Evolutionary conservation across 2,329 filamentous ascomycete species (phyloP).

Genomic region (Exserohilum rostratum): DNA sequence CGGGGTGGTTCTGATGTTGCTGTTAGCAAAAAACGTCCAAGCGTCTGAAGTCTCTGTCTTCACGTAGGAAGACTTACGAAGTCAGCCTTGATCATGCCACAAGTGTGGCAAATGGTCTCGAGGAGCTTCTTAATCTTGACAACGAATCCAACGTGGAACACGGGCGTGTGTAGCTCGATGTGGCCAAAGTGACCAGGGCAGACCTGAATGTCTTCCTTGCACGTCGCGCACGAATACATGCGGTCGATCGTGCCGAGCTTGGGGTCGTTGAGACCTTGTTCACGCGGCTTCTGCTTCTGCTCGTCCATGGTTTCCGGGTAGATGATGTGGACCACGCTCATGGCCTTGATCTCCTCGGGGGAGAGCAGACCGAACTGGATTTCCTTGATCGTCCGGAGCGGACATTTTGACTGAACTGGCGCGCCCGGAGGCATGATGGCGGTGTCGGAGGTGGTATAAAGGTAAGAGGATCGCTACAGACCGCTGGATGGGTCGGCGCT

Average conservation of each 20-base stretch:
- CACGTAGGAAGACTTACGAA: constrained; percentile 82
- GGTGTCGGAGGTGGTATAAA: constrained; percentile 17
- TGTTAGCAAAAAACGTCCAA: constrained; percentile 64
- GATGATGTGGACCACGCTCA: constrained; percentile 95
- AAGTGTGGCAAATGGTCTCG: constrained; percentile 98
- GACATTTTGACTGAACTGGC: constrained; percentile 71
- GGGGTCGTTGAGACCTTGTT: constrained; percentile 92
- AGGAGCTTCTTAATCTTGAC: constrained; percentile 99
- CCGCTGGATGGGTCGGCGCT: constrained; percentile 28
- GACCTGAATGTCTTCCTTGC: constrained; percentile 91
- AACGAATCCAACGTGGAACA: constrained; percentile 94
- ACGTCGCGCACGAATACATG: constrained; percentile 94
- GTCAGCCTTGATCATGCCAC: constrained; percentile 96
- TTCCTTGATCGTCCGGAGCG: constrained; percentile 96
- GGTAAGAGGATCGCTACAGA: constrained; percentile 11
- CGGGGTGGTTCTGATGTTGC: constrained; percentile 67
- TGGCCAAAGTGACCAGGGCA: constrained; percentile 99
- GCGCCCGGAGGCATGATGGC: constrained; percentile 80
- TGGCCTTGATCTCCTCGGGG: constrained; percentile 97
- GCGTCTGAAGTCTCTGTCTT: constrained; percentile 57
- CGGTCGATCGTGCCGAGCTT: constrained; percentile 96
- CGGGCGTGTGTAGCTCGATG: constrained; percentile 94
- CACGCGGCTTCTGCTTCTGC: constrained; percentile 85
- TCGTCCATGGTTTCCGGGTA: constrained; percentile 99
- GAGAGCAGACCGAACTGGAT: constrained; percentile 98